phyloP scores from a whole-genome alignment of 495 filamentous ascomycete genomes.

The Penicillium herquei region DNA sequence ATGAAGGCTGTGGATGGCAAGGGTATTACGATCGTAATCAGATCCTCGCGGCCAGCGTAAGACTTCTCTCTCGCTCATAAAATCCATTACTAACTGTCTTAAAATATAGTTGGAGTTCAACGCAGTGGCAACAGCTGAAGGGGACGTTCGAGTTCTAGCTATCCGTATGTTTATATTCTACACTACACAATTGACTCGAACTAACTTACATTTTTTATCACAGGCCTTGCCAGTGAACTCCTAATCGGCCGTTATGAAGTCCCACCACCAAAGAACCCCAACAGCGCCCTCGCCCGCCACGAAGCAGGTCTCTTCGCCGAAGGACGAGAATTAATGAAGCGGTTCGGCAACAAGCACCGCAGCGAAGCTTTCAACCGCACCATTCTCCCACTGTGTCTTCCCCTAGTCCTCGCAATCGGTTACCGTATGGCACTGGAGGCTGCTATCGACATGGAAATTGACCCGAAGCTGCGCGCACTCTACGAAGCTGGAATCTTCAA shows the following conservation, averaged over 20 bases:
- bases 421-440: slow-evolving; percentile 40
- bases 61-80: background rate
- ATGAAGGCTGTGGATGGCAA: slow-evolving; percentile 32
- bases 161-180: slow-evolving; percentile 17
- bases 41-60: slow-evolving; percentile 5
- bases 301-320: slow-evolving; percentile 29
- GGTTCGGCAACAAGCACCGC: slow-evolving; percentile 13
- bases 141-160: slow-evolving; percentile 30
- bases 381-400: slow-evolving; percentile 27
- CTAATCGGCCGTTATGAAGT: slow-evolving; percentile 33
- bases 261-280: slow-evolving; percentile 21
- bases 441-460: slow-evolving; percentile 21
- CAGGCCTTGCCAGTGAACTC: slow-evolving; percentile 32
- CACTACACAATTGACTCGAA: background rate
- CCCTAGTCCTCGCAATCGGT: slow-evolving; percentile 30
- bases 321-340: slow-evolving; percentile 9
- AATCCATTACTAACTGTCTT: background rate
- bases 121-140: slow-evolving; percentile 29
- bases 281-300: slow-evolving; percentile 24
- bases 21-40: slow-evolving; percentile 32
- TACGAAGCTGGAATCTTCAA: slow-evolving; percentile 26
- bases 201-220: slow-evolving; percentile 4
- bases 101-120: slow-evolving; percentile 15
- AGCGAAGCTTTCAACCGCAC: slow-evolving; percentile 26
- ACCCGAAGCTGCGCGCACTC: slow-evolving; percentile 21